These are phyloP conservation scores for Talaromyces sp. DNA, from an alignment of 2,329 filamentous ascomycete species.

Conservation along the genomic window DNA sequence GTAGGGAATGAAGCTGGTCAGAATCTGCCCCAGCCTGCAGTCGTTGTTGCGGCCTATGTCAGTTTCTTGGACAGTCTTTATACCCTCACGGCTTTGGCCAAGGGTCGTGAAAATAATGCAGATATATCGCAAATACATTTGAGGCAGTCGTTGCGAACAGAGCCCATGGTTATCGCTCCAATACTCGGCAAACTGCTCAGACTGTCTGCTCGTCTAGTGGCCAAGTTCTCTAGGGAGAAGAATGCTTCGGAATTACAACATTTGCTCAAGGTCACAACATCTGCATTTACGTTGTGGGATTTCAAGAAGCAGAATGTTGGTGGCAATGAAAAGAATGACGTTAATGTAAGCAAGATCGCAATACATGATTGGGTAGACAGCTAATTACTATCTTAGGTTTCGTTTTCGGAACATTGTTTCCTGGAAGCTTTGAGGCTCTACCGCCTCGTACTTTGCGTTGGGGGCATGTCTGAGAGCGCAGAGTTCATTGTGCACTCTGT, in stretches of 20 bases:
- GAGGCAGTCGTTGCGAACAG: conserved; percentile 34
- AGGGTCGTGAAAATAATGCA: conserved; percentile 21
- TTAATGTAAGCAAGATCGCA: conserved; percentile 26
- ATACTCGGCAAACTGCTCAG: conserved; percentile 33
- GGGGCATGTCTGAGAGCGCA: conserved; percentile 28
- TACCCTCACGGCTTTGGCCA: conserved; percentile 24
- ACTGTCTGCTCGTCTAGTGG: conserved; percentile 26
- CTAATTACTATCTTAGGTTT: conserved; percentile 13
- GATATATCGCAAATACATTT: conserved; percentile 34
- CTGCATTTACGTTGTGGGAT: conserved; percentile 35
- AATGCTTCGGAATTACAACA: conserved; percentile 30
- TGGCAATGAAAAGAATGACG: conserved; percentile 27
- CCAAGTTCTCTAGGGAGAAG: conserved; percentile 24
- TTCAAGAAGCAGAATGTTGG: conserved; percentile 30
- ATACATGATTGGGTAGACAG: neutral
- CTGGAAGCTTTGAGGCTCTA: conserved; percentile 31
- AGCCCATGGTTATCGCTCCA: conserved; percentile 30
- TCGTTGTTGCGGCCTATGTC: conserved; percentile 28
- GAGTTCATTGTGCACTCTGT: conserved; percentile 28
- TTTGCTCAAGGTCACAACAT: conserved; percentile 29
- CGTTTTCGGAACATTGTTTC: conserved; percentile 30
- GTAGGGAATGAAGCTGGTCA: conserved; percentile 16
- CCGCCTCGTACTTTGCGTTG: conserved; percentile 21
- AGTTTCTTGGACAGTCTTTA: conserved; percentile 32
- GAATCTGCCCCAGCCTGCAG: neutral